Evolutionary conservation across 2,329 filamentous ascomycete species (phyloP).

Genomic region (Pestalotiopsis sp.): DNA sequence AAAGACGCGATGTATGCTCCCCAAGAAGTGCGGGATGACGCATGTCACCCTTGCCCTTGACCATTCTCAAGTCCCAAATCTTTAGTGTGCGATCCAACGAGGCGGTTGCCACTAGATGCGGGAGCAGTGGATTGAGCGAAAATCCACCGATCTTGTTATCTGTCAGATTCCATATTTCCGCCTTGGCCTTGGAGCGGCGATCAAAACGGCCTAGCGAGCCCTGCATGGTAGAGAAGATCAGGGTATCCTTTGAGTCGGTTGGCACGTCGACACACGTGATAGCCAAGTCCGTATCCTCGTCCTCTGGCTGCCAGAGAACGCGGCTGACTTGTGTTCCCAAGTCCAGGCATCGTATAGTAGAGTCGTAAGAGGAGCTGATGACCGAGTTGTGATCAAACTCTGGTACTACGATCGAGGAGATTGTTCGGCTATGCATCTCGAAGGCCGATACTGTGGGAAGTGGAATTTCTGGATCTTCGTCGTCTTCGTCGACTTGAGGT

Average conservation of each 20-base stretch:
- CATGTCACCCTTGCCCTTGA: constrained; percentile 63
- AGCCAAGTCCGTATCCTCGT: constrained; percentile 71
- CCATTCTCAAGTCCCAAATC: constrained; percentile 83
- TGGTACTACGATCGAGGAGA: constrained; percentile 81
- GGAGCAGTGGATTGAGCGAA: constrained; percentile 75
- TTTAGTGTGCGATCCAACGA: constrained; percentile 88
- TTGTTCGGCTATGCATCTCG: constrained; percentile 87
- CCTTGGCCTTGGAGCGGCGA: constrained; percentile 61
- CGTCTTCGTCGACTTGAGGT: constrained; percentile 56
- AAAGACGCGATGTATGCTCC: constrained; percentile 80
- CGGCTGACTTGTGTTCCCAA: constrained; percentile 77
- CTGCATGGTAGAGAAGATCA: constrained; percentile 87
- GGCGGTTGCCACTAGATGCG: constrained; percentile 85
- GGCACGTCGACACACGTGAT: constrained; percentile 86
- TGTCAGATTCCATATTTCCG: constrained; percentile 73
- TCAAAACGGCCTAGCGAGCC: constrained; percentile 84
- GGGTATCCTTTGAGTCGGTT: constrained; percentile 66
- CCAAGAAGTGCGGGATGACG: constrained; percentile 72
- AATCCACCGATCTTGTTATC: constrained; percentile 98
- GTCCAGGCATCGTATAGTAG: constrained; percentile 85
- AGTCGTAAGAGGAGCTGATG: constrained; percentile 90
- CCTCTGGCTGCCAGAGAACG: constrained; percentile 78
- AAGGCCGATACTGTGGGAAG: constrained; percentile 85
- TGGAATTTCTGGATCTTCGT: constrained; percentile 67
- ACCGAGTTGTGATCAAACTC: constrained; percentile 73